Conservation (phyloP, 2,329 filamentous ascomycete species). For the Neurospora sp. region DNA sequence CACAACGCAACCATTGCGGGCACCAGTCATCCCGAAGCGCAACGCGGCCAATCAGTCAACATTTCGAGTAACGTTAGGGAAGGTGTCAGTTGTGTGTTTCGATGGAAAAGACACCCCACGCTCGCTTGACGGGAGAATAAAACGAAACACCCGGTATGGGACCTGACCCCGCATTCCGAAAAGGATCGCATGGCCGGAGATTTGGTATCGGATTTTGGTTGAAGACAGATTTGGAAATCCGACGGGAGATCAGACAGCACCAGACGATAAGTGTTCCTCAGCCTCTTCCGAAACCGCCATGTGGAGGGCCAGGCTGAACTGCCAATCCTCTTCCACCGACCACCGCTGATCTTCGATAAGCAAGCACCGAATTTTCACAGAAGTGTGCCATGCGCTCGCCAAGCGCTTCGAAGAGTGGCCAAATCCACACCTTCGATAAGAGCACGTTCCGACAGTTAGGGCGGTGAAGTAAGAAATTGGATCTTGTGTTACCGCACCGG, state of each 20-base stretch:
- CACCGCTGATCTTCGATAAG: not conserved
- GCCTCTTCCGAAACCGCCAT: not conserved
- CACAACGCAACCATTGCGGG: not conserved
- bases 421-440: not conserved
- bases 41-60: not conserved
- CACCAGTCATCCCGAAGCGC: not conserved
- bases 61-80: not conserved
- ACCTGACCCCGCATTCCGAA: not conserved
- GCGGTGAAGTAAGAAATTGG: not conserved
- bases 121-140: not conserved
- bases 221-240: not conserved
- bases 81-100: not conserved
- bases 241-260: not conserved
- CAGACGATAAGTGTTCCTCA: not conserved
- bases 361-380: not conserved
- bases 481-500: not conserved
- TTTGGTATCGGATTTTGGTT: not conserved
- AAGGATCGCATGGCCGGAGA: not conserved
- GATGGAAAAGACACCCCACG: not conserved
- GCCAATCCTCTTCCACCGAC: not conserved
- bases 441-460: not conserved
- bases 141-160: not conserved
- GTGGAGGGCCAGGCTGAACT: not conserved
- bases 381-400: not conserved
- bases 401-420: not conserved